Base-by-base conservation (phyloP, 805 yeast species). In the Ogataea neopini region DNA sequence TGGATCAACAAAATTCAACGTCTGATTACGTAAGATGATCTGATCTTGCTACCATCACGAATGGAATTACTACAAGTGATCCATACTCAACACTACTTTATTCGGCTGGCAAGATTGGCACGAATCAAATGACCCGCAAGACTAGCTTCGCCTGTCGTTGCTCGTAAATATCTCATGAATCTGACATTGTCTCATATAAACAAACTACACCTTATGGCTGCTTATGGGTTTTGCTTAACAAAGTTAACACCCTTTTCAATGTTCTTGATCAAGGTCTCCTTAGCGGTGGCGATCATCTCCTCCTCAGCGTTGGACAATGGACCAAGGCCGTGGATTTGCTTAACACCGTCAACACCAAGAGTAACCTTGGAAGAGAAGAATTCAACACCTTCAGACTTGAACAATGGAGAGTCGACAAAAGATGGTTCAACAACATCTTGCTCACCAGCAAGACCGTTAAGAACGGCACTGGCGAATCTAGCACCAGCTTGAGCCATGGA, bases 291-390 rank as follows among this genome's bases (percentile, higher is more conserved):
- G 65, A 94, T 79, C 76, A 92, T 80, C 68, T 81, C 86, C 74
- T 86, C 86, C 81, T 94, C 99, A 70, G 84, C 85, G 58, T 72
- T 74, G 49, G 86, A 75, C 64, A 89, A 70, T 57, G 74, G 70
- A 64, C 96, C 95, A 64, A 94, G 76, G 50, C 77, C 75, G 77
- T 88, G 96, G 67, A 90, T 75, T 70, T 81, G 77, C 70, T 81
- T 80, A 59, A 86, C 88, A 84, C 97, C 97, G 56, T 86, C 80
- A 66, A 84, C 86, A 60, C 98, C 98, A 66, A 92, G 83, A 61
- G 96, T 87, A 59, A 94, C 95, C 74, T 83, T 85, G 59, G 97
- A 86, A 46, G 98, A 90, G 79, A 94, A 94, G 87, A 91, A 94
- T 55, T 89, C 92, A 63, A 94, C 87, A 68, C 98, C 98, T 77